Conservation (phyloP, 2,329 filamentous ascomycete species). For the Talaromyces amestolkiae region DNA sequence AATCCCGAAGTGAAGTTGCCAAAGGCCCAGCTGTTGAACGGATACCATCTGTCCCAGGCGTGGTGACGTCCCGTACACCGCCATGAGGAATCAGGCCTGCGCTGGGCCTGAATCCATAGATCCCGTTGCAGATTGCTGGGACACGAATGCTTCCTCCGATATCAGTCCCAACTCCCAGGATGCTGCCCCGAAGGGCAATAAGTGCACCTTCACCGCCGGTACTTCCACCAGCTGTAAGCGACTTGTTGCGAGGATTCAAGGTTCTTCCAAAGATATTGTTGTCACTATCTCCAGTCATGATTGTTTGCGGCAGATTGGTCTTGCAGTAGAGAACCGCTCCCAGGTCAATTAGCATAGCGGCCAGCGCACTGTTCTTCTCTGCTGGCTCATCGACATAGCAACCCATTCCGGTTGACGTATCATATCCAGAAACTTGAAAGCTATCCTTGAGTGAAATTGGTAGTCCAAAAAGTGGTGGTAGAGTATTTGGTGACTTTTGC, state of each 20-base stretch:
- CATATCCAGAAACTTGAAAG: conserved; percentile 42
- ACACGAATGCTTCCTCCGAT: conserved; percentile 36
- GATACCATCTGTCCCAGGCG: conserved; percentile 34
- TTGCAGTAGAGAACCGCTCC: conserved; percentile 57
- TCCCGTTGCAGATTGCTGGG: conserved; percentile 34
- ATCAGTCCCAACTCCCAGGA: conserved; percentile 35
- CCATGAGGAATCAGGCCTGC: conserved; percentile 29
- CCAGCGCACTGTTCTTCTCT: conserved; percentile 22
- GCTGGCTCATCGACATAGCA: conserved; percentile 13
- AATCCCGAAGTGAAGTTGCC: conserved; percentile 37
- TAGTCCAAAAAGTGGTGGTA: conserved; percentile 39
- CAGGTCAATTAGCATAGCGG: conserved; percentile 10
- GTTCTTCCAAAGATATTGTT: conserved; percentile 33
- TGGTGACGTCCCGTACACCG: conserved; percentile 27
- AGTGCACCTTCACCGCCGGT: conserved; percentile 39
- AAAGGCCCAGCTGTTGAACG: conserved; percentile 28
- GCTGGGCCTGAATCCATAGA: conserved; percentile 39
- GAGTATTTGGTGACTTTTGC: not conserved
- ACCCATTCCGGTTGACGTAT: conserved; percentile 52
- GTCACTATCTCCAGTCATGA: conserved; percentile 53
- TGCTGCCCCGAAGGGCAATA: conserved; percentile 33
- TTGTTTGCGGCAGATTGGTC: conserved; percentile 59
- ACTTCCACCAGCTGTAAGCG: conserved; percentile 29
- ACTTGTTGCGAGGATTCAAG: conserved; percentile 30
- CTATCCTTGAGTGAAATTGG: conserved; percentile 40